These are phyloP conservation scores for Phyllosticta citrichinensis DNA, from an alignment of 2,329 filamentous ascomycete genomes.

Conservation along the genomic window DNA sequence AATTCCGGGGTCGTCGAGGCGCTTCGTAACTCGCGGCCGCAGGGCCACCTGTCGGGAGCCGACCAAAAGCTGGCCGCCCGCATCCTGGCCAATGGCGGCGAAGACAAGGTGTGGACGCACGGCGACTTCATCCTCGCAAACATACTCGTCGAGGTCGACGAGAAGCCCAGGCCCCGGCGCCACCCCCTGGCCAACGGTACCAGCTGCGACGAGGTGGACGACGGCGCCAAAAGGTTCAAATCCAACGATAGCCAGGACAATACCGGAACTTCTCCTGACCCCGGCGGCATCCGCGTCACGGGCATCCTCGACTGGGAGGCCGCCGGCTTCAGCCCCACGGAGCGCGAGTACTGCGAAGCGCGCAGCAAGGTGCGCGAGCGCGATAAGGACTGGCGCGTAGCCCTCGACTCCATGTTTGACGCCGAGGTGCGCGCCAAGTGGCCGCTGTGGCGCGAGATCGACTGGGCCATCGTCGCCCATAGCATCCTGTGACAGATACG, in stretches of 20 bases:
- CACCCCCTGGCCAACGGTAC: background rate
- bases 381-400: slow-evolving; percentile 1
- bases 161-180: background rate
- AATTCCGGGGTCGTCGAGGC: slow-evolving; percentile 11
- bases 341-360: slow-evolving; percentile 16
- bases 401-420: slow-evolving; percentile 2
- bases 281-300: slow-evolving; percentile 4
- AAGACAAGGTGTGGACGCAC: slow-evolving; percentile 14
- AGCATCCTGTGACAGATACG: background rate
- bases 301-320: slow-evolving; percentile 15
- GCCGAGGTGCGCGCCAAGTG: slow-evolving; percentile 1
- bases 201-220: background rate
- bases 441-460: slow-evolving; percentile 7
- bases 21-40: slow-evolving; percentile 7
- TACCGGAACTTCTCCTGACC: background rate
- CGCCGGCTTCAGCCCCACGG: slow-evolving; percentile 15
- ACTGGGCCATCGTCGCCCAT: slow-evolving; percentile 8
- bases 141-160: slow-evolving; percentile 12
- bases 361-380: slow-evolving; percentile 6
- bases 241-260: background rate
- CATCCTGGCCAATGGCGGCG: background rate
- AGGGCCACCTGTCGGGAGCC: slow-evolving; percentile 8
- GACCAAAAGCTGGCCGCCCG: slow-evolving; percentile 10
- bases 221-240: background rate
- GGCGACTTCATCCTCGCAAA: slow-evolving; percentile 13